Conservation (phyloP, 2,329 filamentous ascomycete species). For the Paraphaeosphaeria sporulosa region DNA sequence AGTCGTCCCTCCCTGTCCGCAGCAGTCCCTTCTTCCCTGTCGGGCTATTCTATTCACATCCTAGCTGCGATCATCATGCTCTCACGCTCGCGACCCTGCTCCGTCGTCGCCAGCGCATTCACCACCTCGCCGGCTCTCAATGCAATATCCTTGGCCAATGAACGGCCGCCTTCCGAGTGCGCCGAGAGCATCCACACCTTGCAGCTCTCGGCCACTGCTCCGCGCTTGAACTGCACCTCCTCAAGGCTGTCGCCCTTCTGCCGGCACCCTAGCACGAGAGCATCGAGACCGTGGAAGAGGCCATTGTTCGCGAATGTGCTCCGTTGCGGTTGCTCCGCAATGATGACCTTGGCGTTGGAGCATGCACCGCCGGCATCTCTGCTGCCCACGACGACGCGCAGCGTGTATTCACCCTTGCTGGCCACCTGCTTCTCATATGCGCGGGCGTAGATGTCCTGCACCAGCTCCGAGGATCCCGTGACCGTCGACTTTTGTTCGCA, state of each 20-base stretch:
- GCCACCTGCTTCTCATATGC: constrained; percentile 47
- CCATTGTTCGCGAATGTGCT: constrained; percentile 26
- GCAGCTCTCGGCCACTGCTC: constrained; percentile 36
- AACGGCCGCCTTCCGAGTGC: constrained; percentile 41
- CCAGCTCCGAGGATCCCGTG: constrained; percentile 35
- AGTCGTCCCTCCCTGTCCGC: background rate
- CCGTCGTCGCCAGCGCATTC: constrained; percentile 27
- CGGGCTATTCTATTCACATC: constrained; percentile 28
- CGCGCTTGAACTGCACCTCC: constrained; percentile 49
- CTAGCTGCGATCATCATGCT: constrained; percentile 37
- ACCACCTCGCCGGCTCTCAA: constrained; percentile 44
- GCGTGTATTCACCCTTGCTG: constrained; percentile 39
- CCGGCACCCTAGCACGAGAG: constrained; percentile 44
- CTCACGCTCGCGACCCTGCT: constrained; percentile 25
- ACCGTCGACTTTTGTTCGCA: constrained; percentile 28
- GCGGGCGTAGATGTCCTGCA: constrained; percentile 44
- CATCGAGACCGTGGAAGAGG: constrained; percentile 40
- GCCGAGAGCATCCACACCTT: constrained; percentile 45
- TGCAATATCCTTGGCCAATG: constrained; percentile 47
- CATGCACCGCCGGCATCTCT: constrained; percentile 35
- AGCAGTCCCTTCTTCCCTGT: background rate
- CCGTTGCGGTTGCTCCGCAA: constrained; percentile 32
- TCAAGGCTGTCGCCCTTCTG: constrained; percentile 46
- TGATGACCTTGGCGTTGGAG: constrained; percentile 38
- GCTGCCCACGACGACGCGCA: constrained; percentile 38